Conservation (phyloP, 768 basidiomycete species). For the Suillus variegatus region DNA sequence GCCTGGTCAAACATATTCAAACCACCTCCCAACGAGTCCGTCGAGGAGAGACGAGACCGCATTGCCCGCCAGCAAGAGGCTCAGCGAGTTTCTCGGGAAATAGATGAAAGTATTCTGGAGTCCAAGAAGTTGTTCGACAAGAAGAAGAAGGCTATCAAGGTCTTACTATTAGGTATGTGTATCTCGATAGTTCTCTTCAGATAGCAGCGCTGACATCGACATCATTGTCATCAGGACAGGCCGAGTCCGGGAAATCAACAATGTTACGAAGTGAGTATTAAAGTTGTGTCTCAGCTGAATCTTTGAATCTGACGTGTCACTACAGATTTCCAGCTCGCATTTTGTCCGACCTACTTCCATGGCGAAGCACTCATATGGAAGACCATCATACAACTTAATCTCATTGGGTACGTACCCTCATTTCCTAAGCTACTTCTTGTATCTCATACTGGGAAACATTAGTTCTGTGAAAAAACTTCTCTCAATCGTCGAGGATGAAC, state of each 20-base stretch:
- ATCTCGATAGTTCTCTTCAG: fast-evolving
- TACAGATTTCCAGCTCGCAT: conserved; percentile 68
- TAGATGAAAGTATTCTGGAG: conserved; percentile 31
- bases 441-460: conserved; percentile 1
- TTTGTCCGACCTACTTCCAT: conserved; percentile 62
- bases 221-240: conserved; percentile 21
- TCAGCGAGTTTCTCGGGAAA: conserved; percentile 22
- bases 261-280: conserved; percentile 27
- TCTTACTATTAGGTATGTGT: conserved; percentile 27
- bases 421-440: not conserved
- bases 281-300: not conserved
- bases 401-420: conserved; percentile 50
- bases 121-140: conserved; percentile 21
- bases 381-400: conserved; percentile 66
- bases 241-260: conserved; percentile 34
- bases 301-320: not conserved
- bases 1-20: conserved; percentile 26
- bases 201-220: conserved; percentile 1
- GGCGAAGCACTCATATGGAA: conserved; percentile 61
- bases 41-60: conserved; percentile 5
- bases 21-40: conserved; percentile 19
- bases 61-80: conserved; percentile 27
- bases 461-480: conserved; percentile 63
- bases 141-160: conserved; percentile 30
- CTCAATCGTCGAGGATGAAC: conserved; percentile 48